These are phyloP conservation scores for Aspergillus pseudoterreus DNA, from an alignment of 2,329 filamentous ascomycete genomes.

Conservation along the genomic window DNA sequence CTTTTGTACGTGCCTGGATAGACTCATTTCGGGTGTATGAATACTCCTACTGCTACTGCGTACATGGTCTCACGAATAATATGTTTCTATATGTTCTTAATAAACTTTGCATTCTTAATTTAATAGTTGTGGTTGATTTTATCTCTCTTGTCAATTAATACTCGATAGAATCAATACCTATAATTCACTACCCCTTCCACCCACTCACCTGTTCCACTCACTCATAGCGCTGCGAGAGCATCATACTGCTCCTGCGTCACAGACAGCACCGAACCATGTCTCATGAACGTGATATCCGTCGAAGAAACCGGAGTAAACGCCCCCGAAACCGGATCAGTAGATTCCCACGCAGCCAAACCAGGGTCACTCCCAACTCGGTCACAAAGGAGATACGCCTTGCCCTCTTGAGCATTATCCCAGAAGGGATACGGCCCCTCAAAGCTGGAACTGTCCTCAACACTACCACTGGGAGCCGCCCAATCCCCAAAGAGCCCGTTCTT, in stretches of 20 bases:
- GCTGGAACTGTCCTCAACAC: conserved; percentile 5
- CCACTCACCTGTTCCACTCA: no score
- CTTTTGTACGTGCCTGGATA: no score
- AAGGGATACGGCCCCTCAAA: conserved; percentile 15
- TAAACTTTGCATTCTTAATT: no score
- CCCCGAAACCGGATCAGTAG: conserved; percentile 5
- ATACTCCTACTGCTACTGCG: no score
- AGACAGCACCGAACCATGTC: conserved; percentile 10
- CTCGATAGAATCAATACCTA: no score
- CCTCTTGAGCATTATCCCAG: conserved; percentile 8
- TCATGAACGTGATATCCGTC: conserved; percentile 9
- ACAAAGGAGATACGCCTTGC: conserved; percentile 9
- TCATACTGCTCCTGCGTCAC: conserved; percentile 13
- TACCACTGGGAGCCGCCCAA: conserved; percentile 4
- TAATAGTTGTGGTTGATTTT: no score
- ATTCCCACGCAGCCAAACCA: conserved; percentile 8
- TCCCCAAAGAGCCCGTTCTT: conserved; percentile 10
- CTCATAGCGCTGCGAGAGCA: conserved; percentile 5
- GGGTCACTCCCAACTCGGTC: conserved; percentile 9
- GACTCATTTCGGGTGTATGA: no score
- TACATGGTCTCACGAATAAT: no score
- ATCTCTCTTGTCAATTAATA: no score
- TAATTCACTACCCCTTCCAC: no score
- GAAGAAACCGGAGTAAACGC: conserved; percentile 1
- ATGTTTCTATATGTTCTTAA: no score